phyloP scores from a whole-genome alignment of 345 rosid genomes.

The Populus nigra region DNA sequence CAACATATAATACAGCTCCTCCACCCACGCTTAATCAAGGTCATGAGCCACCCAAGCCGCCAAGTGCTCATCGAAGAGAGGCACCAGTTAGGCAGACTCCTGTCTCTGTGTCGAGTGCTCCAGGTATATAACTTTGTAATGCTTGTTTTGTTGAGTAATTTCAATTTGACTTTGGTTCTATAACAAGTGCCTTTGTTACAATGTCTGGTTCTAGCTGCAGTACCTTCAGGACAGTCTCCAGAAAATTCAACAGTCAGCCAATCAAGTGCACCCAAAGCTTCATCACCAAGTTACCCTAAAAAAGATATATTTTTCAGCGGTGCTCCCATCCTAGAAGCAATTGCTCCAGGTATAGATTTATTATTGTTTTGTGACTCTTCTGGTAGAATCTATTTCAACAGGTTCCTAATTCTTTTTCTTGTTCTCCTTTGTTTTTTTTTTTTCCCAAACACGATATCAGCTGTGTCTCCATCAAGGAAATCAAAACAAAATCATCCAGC shows the following conservation, averaged over 20 bases:
- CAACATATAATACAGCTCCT: slow-evolving; percentile 24
- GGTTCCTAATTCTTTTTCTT: slow-evolving; percentile 2
- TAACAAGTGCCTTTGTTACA: not conserved
- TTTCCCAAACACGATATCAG: slow-evolving; percentile 25
- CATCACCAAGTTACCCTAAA: slow-evolving; percentile 19
- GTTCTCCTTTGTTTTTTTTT: not conserved
- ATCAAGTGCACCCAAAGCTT: slow-evolving; percentile 24
- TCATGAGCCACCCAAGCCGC: slow-evolving; percentile 18
- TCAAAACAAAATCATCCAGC: slow-evolving; percentile 36
- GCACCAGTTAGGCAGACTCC: slow-evolving; percentile 37
- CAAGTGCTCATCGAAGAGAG: slow-evolving; percentile 29
- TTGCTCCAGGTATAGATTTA: slow-evolving; percentile 17
- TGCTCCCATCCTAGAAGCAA: slow-evolving; percentile 19
- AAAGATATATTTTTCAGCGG: slow-evolving; percentile 17
- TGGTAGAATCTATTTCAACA: slow-evolving; percentile 5
- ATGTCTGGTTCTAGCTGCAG: slow-evolving; percentile 22
- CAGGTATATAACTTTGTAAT: slow-evolving; percentile 32
- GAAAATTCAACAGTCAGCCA: slow-evolving; percentile 16
- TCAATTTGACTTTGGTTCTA: slow-evolving; percentile 7
- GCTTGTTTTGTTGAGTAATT: slow-evolving; percentile 6
- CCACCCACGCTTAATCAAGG: slow-evolving; percentile 23
- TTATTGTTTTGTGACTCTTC: slow-evolving; percentile 4
- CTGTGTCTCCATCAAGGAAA: slow-evolving; percentile 41
- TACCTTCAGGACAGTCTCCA: slow-evolving; percentile 20
- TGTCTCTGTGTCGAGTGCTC: slow-evolving; percentile 37